Evolutionary conservation across 495 filamentous ascomycete genomes (phyloP).

Genomic region (Thozetella sp.): DNA sequence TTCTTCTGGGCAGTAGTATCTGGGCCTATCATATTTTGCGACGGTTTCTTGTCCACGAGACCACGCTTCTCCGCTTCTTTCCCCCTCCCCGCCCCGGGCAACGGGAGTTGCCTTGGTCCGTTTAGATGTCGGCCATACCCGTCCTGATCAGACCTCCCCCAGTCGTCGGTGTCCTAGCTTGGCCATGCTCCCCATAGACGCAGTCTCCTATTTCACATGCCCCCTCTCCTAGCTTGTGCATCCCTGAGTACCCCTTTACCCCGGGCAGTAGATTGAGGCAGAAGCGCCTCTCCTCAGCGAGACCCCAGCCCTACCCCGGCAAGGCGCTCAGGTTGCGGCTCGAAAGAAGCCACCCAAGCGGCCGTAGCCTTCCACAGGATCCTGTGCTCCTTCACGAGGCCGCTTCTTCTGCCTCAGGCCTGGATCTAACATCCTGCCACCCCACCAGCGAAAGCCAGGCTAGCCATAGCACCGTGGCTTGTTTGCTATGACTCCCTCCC

Average conservation of each 20-base stretch:
- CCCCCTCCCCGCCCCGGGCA: too few relatives aligned
- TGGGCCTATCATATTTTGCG: too few relatives aligned
- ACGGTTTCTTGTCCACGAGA: too few relatives aligned
- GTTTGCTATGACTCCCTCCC: neutral
- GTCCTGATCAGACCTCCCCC: neutral
- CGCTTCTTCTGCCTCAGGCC: neutral
- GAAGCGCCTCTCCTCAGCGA: neutral
- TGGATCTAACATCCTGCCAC: neutral
- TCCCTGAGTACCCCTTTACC: neutral
- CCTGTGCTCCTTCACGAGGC: neutral
- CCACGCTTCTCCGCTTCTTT: neutral
- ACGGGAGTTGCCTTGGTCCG: too few relatives aligned
- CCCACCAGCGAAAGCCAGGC: neutral
- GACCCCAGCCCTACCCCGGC: too few relatives aligned
- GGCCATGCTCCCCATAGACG: neutral
- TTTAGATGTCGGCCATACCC: too few relatives aligned
- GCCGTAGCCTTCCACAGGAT: neutral
- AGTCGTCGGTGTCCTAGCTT: neutral
- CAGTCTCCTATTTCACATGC: neutral
- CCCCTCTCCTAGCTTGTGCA: neutral
- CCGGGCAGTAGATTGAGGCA: too few relatives aligned
- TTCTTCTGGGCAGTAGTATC: too few relatives aligned
- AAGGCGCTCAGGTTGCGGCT: neutral
- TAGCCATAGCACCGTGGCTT: neutral
- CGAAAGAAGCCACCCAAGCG: neutral